These are phyloP conservation scores for Pyrrhoderma noxium DNA, from an alignment of 1,284 basidiomycete genomes.

Conservation along the genomic window DNA sequence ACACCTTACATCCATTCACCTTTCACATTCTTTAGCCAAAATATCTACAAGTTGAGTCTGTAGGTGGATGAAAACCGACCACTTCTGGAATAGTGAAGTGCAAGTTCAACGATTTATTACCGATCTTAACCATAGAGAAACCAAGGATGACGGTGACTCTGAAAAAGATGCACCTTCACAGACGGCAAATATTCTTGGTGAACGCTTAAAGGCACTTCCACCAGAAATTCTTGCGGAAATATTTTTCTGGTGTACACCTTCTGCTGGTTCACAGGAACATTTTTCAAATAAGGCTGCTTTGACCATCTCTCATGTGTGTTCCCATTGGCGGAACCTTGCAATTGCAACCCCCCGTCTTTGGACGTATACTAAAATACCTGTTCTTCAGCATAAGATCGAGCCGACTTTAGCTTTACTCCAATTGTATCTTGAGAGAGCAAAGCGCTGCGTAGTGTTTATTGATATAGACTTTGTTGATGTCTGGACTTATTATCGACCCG, in stretches of 20 bases:
- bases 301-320: constrained; percentile 13
- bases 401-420: constrained; percentile 7
- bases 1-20: no score
- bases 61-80: constrained; percentile 7
- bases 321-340: constrained; percentile 10
- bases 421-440: constrained; percentile 10
- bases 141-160: not conserved
- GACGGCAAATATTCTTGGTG: constrained; percentile 1
- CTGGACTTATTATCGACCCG: constrained; percentile 2
- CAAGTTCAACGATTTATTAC: not conserved
- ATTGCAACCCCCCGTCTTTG: constrained; percentile 10
- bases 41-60: not conserved
- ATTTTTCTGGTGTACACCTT: constrained; percentile 16
- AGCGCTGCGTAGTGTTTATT: constrained; percentile 5
- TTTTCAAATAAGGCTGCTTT: constrained; percentile 1
- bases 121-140: no score
- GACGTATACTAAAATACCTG: constrained; percentile 16
- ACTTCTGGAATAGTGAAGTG: constrained; percentile 1
- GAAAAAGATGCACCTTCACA: not conserved
- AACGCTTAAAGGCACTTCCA: constrained; percentile 6
- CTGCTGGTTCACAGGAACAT: not conserved
- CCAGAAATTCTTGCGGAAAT: constrained; percentile 15
- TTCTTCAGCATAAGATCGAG: constrained; percentile 3
- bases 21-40: no score
- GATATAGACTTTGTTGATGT: constrained; percentile 16